Base-by-base conservation (phyloP, 768 basidiomycete species). In the Suillus subluteus region DNA sequence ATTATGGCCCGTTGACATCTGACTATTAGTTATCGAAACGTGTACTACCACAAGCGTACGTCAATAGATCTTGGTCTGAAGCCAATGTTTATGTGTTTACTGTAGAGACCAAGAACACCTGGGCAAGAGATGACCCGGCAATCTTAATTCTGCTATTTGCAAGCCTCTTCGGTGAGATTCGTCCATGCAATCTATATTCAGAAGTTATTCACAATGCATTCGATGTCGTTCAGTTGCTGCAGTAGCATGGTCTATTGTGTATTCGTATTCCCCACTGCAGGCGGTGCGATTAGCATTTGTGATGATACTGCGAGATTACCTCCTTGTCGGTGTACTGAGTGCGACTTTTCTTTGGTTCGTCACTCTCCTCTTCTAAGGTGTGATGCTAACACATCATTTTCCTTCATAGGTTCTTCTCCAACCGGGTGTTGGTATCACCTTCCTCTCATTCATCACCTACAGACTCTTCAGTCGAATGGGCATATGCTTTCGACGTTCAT, bases 71-170 rank as follows among this genome's bases (percentile, higher is more conserved):
- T 48, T 52, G 54, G 12, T 12, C 21, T 0, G 3, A 46, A n/a
- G 3, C 26, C 11, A 3, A 32, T 16, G 11, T 4, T 40, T 21
- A 67, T 40, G n/a, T 55, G 43, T 46, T 69, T 44, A 58, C 52
- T 48, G 68, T 79, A 93, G 95, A 98, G 83, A 98, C 96, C 23
- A 98, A 98, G 84, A 98, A 99, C 76, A 95, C 92, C 18, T 98
- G 96, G 96, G 95, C 96, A 23, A 84, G 97, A 76, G 97, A 99
- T 78, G 97, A 99, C 75, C 97, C 97, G 26, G 97, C 97, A 35
- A 95, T 98, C 69, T 84, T 98, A 35, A 84, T 98, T 37, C 86
- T 99, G 59, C 89, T 98, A 54, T 86, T 87, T 59, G 91, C 86
- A 54, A 95, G 90, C 76, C 85, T 96, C 26, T 84, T 83, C 62